These are phyloP conservation scores for Lepidium africanum DNA, from an alignment of 345 rosid species.

Conservation along the genomic window DNA sequence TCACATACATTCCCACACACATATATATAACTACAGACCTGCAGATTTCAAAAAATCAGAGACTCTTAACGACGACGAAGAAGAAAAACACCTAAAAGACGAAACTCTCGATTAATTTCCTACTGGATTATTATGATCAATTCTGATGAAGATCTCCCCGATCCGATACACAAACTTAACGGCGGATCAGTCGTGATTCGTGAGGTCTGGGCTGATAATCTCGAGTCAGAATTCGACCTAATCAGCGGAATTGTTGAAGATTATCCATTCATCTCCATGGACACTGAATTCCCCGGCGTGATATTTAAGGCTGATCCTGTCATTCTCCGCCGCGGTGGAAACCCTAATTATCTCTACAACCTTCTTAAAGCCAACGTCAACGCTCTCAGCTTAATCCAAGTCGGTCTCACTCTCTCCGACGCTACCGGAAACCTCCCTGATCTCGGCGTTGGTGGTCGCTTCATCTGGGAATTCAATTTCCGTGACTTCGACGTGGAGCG, in stretches of 20 bases:
- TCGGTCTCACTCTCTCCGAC: constrained; percentile 77
- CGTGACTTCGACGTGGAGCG: constrained; percentile 73
- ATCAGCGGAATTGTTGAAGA: constrained; percentile 52
- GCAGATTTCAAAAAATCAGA: not conserved
- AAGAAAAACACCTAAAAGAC: not conserved
- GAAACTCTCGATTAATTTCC: not conserved
- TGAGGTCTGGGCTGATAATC: constrained; percentile 70
- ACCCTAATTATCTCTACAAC: constrained; percentile 55
- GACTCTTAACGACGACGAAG: not conserved
- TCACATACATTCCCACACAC: not conserved
- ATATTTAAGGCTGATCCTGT: constrained; percentile 25
- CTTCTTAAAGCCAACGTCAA: constrained; percentile 81
- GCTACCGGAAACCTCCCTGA: constrained; percentile 58
- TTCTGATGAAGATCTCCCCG: constrained; percentile 7
- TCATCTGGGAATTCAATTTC: constrained; percentile 93
- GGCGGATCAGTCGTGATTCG: constrained; percentile 37
- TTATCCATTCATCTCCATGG: constrained; percentile 76
- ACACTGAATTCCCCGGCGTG: constrained; percentile 87
- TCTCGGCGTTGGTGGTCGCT: constrained; percentile 36
- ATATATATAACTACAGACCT: not conserved
- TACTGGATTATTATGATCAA: not conserved
- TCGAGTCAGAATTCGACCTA: constrained; percentile 55
- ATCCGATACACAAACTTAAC: constrained; percentile 8
- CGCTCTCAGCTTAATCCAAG: constrained; percentile 67
- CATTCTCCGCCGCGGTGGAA: constrained; percentile 21